Evolutionary conservation across 306 rosid genomes (phyloP).

Genomic region (Cicer bijugum): DNA sequence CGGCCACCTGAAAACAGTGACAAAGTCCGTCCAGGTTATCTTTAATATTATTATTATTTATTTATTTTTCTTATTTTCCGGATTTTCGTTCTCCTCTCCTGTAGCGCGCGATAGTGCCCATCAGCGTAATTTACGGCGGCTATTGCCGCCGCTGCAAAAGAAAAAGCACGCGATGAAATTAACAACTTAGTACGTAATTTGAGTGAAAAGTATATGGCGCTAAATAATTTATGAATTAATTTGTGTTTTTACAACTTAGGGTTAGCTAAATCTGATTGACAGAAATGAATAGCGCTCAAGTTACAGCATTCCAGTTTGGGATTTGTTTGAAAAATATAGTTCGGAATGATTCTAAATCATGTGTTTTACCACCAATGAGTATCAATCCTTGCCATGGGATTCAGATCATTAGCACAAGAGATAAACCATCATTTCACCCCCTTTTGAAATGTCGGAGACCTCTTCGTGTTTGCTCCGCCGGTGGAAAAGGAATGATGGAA

Average conservation of each 20-base stretch:
- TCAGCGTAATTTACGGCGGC: background rate
- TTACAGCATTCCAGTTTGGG: slow-evolving; percentile 51
- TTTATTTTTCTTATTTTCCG: background rate
- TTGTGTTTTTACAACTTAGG: background rate
- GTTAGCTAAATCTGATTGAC: slow-evolving; percentile 38
- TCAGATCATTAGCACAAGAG: slow-evolving; percentile 15
- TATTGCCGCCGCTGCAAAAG: background rate
- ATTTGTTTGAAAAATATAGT: slow-evolving; percentile 43
- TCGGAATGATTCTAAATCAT: slow-evolving; percentile 37
- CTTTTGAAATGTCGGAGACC: slow-evolving; percentile 42
- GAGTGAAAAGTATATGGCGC: background rate
- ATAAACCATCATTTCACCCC: slow-evolving; percentile 24
- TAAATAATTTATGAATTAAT: too few relatives aligned
- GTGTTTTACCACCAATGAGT: slow-evolving; percentile 31
- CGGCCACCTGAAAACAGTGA: background rate
- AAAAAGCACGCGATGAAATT: background rate
- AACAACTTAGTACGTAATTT: slow-evolving; percentile 27
- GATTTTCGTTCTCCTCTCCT: background rate
- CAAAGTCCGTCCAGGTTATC: background rate
- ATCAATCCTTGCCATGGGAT: slow-evolving; percentile 7
- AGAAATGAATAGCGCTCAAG: slow-evolving; percentile 56
- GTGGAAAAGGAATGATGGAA: slow-evolving; percentile 57
- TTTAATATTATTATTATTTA: too few relatives aligned
- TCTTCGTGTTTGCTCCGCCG: slow-evolving; percentile 53
- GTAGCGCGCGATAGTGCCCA: background rate